phyloP scores from a whole-genome alignment of 2,329 filamentous ascomycete species.

The Pseudogymnoascus sp. region DNA sequence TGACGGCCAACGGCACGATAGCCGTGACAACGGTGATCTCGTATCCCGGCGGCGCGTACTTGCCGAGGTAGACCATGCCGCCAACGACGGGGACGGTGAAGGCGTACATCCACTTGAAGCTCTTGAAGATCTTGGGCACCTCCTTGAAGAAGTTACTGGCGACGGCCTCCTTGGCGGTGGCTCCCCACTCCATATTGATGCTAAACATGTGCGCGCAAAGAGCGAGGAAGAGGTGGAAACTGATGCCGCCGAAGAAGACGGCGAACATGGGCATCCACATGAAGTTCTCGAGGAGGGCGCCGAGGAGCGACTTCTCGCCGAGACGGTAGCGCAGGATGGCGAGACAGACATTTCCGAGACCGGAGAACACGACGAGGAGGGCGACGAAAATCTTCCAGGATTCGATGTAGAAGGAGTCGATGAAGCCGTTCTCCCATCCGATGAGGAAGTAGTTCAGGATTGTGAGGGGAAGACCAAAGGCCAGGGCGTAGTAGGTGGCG shows the following conservation, averaged over 20 bases:
- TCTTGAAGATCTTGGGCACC: slow-evolving; percentile 47
- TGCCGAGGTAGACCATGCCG: slow-evolving; percentile 24
- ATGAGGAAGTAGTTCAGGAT: slow-evolving; percentile 64
- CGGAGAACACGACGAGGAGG: slow-evolving; percentile 59
- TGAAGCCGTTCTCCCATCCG: slow-evolving; percentile 61
- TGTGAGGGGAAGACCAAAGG: slow-evolving; percentile 59
- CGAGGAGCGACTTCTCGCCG: slow-evolving; percentile 44
- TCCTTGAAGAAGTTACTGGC: slow-evolving; percentile 50
- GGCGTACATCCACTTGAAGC: slow-evolving; percentile 46
- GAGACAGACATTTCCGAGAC: slow-evolving; percentile 49
- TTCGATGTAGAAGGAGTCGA: slow-evolving; percentile 62
- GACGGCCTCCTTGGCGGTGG: slow-evolving; percentile 52
- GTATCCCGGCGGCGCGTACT: slow-evolving; percentile 37
- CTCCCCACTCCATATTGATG: slow-evolving; percentile 43
- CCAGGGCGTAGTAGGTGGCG: slow-evolving; percentile 56
- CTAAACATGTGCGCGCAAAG: slow-evolving; percentile 36
- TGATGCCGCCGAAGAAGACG: slow-evolving; percentile 39
- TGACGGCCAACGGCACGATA: slow-evolving; percentile 49
- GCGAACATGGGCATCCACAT: slow-evolving; percentile 40
- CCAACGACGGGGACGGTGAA: slow-evolving; percentile 18
- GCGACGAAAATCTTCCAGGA: slow-evolving; percentile 58
- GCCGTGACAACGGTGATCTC: slow-evolving; percentile 50
- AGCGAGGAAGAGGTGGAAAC: slow-evolving; percentile 36
- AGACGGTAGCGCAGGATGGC: slow-evolving; percentile 57
- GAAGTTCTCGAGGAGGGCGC: slow-evolving; percentile 47